phyloP scores from a whole-genome alignment of 2,329 filamentous ascomycete species.

The Colletotrichum spinosum region DNA sequence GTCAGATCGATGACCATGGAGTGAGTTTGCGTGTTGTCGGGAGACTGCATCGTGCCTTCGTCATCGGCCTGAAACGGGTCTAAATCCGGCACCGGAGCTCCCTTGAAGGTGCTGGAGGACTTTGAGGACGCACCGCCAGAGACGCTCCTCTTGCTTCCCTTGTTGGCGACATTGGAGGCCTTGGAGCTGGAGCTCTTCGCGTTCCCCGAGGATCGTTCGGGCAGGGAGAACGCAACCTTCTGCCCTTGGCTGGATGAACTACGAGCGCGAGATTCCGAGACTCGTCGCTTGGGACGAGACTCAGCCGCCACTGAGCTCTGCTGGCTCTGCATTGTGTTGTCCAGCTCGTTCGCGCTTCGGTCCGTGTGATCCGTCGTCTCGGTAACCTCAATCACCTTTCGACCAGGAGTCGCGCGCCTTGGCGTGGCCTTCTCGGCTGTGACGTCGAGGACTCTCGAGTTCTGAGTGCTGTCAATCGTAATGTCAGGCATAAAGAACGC shows the following conservation, averaged over 20 bases:
- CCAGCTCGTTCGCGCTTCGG: conserved; percentile 35
- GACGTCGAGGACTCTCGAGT: conserved; percentile 37
- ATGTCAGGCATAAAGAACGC: conserved; percentile 70
- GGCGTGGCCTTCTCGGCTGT: conserved; percentile 28
- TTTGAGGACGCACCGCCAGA: conserved; percentile 32
- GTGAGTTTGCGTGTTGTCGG: conserved; percentile 41
- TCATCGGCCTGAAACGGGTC: conserved; percentile 39
- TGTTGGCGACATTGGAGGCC: conserved; percentile 51
- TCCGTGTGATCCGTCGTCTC: conserved; percentile 45
- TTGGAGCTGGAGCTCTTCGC: conserved; percentile 42
- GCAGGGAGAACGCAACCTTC: conserved; percentile 57
- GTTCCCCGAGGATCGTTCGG: conserved; percentile 47
- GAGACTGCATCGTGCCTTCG: conserved; percentile 40
- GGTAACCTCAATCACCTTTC: conserved; percentile 43
- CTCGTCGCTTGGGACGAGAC: conserved; percentile 41
- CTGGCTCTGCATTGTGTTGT: conserved; percentile 38
- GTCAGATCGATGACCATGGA: conserved; percentile 40
- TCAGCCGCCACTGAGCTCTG: conserved; percentile 39
- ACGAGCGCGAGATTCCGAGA: conserved; percentile 12
- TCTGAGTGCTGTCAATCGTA: conserved; percentile 60
- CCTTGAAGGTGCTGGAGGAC: conserved; percentile 32
- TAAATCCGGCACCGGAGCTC: conserved; percentile 20
- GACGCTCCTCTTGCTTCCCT: conserved; percentile 55
- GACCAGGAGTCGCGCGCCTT: conserved; percentile 46
- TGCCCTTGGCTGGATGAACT: conserved; percentile 42